Conservation (phyloP, 768 basidiomycete species). For the Agaricus subrufescens region DNA sequence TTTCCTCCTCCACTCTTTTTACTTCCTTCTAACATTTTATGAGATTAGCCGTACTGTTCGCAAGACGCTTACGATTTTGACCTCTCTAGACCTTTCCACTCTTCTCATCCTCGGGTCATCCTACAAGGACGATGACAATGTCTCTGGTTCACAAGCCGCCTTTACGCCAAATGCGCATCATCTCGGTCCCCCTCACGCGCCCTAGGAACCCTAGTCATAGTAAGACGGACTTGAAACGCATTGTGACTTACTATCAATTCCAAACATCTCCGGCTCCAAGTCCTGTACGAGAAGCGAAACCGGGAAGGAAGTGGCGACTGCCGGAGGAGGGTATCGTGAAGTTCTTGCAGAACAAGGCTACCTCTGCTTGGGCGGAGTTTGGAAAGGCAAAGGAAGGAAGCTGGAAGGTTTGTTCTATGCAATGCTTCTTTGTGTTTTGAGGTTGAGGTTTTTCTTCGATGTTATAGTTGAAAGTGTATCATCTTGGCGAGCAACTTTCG, state of each 20-base stretch:
- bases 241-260: constrained; percentile 41
- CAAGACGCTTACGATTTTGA: neutral
- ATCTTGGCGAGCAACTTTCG: constrained; percentile 61
- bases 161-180: constrained; percentile 41
- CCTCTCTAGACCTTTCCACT: neutral
- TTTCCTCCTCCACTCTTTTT: neutral
- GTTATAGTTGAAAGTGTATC: constrained; percentile 52
- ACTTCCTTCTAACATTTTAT: neutral
- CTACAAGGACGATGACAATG: constrained; percentile 3
- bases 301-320: constrained; percentile 20
- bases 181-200: constrained; percentile 42
- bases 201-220: constrained; percentile 14
- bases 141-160: constrained; percentile 7
- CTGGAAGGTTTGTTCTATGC: constrained; percentile 60
- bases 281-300: constrained; percentile 14
- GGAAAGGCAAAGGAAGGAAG: constrained; percentile 58
- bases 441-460: neutral
- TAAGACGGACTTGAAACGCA: constrained; percentile 15
- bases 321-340: constrained; percentile 41
- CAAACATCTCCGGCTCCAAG: constrained; percentile 25
- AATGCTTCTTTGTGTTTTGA: neutral
- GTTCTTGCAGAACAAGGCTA: constrained; percentile 48
- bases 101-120: neutral
- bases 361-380: constrained; percentile 58
- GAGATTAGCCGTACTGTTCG: neutral